phyloP scores from a whole-genome alignment of 2,329 filamentous ascomycete species.

The Ophiosphaerella narmari region DNA sequence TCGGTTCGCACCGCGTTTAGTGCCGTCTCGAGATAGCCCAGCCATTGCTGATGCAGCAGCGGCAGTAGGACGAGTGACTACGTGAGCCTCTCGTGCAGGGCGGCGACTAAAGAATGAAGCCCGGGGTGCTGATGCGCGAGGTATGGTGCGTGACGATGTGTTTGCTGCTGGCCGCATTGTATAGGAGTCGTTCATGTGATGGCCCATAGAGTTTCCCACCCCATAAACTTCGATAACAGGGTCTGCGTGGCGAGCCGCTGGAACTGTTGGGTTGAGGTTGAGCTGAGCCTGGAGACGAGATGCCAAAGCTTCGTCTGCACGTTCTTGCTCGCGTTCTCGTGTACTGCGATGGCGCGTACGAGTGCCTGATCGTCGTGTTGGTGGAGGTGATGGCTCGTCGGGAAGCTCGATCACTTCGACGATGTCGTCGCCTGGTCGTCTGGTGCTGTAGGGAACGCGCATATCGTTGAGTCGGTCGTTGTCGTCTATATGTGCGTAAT shows the following conservation, averaged over 20 bases:
- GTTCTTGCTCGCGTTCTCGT: conserved; percentile 50
- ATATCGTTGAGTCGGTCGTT: conserved; percentile 55
- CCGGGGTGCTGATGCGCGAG: conserved; percentile 26
- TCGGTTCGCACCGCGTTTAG: conserved; percentile 41
- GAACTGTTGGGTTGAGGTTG: conserved; percentile 29
- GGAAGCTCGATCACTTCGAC: conserved; percentile 40
- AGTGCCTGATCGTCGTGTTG: conserved; percentile 33
- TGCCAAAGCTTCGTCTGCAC: conserved; percentile 56
- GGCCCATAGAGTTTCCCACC: conserved; percentile 58
- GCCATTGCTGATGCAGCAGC: conserved; percentile 42
- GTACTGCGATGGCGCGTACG: conserved; percentile 30
- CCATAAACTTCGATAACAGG: conserved; percentile 55
- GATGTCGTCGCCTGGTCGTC: conserved; percentile 26
- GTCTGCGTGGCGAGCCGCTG: conserved; percentile 37
- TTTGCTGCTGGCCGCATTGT: conserved; percentile 37
- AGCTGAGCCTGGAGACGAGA: conserved; percentile 56
- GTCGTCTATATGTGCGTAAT: conserved; percentile 58
- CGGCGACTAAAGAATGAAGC: conserved; percentile 35
- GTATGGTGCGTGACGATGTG: conserved; percentile 33
- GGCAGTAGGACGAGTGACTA: conserved; percentile 11
- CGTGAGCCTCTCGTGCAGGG: conserved; percentile 21
- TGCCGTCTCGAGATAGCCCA: conserved; percentile 43
- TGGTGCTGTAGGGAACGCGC: conserved; percentile 36
- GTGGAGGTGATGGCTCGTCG: conserved; percentile 27
- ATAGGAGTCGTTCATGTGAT: conserved; percentile 64